Percentiles rank a stretch among this genome's conserved stretches.
Evolutionary conservation across 371 early-diverging fungal genomes (phyloP).

Genomic region (Rhizomucor pusillus): DNA sequence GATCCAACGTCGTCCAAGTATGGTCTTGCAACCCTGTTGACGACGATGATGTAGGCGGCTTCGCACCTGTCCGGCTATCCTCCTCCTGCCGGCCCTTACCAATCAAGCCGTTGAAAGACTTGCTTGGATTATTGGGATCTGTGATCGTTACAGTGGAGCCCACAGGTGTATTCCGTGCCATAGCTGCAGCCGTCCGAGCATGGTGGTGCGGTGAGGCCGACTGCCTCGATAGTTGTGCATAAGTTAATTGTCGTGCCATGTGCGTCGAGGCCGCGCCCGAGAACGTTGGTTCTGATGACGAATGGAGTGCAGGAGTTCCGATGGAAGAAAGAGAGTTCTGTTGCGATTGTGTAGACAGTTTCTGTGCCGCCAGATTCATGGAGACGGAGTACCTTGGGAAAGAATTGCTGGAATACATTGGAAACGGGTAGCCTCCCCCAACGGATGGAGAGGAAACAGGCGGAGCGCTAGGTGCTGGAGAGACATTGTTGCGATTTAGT

Average conservation of each 20-base stretch:
- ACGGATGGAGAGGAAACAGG: constrained; percentile 39
- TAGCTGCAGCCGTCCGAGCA: constrained; percentile 79
- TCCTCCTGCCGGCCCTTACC: constrained; percentile 25
- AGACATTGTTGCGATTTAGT: constrained; percentile 10
- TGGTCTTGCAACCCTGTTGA: neutral
- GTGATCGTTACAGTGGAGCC: constrained; percentile 61
- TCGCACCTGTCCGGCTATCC: constrained; percentile 5
- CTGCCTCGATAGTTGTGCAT: constrained; percentile 73
- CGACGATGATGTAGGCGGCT: constrained; percentile 12
- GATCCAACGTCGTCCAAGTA: constrained; percentile 82
- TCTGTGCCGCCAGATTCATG: constrained; percentile 35
- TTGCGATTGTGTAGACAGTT: constrained; percentile 7
- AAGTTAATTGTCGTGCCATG: constrained; percentile 72
- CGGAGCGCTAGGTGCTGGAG: constrained; percentile 36
- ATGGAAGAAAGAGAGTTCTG: constrained; percentile 14
- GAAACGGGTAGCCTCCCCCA: constrained; percentile 10
- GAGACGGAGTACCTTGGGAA: constrained; percentile 49
- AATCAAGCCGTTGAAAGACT: constrained; percentile 28
- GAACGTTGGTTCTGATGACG: constrained; percentile 16
- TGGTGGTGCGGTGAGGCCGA: constrained; percentile 86
- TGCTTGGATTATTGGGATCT: constrained; percentile 62
- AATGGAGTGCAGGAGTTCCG: constrained; percentile 21
- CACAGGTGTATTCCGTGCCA: constrained; percentile 44
- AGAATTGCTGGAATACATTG: constrained; percentile 39
- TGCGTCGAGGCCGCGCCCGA: constrained; percentile 35